Base-by-base conservation (phyloP, 1,284 basidiomycete genomes). In the Ceratobasidium sp. region DNA sequence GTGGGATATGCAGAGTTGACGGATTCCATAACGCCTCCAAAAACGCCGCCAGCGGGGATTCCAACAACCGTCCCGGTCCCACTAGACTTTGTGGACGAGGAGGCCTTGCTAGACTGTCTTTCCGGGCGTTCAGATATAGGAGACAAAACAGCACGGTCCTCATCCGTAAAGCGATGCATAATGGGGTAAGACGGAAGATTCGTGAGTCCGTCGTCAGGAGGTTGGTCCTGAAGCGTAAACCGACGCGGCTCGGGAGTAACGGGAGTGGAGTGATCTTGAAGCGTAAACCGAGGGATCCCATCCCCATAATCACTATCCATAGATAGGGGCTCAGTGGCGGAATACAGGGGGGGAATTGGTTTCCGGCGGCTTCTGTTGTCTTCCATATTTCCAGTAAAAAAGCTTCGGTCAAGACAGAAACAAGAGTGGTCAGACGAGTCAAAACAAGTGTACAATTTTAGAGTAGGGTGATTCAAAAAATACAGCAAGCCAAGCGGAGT, bases 341-440 rank as follows among this genome's bases (percentile, higher is more conserved):
- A 33, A 47, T 64, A 63, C 63, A 73, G 71, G 71, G 71, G 71
- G 17, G 71, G 71, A 36, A 73, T 73, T 53, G 71, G 71, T 64
- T 73, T 63, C 48, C 71, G 59, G 17, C 33, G 71, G 29, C 48
- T 54, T 44, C 47, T 63, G 57, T 72, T 45, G 48, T 72, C 57
- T 36, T 62, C 47, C 56, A 60, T 50, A 19, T 19, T 24, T 44
- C 22, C 45, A 73, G 53, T 50, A 71, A 29, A 59, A 36, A 36
- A 45, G 59, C 19, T 41, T 14, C 22, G 11, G 48, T 36, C n/a
- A 17, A 51, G 29, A 51, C 51, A 14, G 44, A 51, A 51, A 22
- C 29, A 31, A n/a, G 51, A 56, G 24, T 41, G 11, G 4, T 11
- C 36, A 41, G 36, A 11, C 36, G 11, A 11, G 11, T 41, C 11